Base-by-base conservation (phyloP, 192 early-diverging fungal species). In the Backusella westeae region DNA sequence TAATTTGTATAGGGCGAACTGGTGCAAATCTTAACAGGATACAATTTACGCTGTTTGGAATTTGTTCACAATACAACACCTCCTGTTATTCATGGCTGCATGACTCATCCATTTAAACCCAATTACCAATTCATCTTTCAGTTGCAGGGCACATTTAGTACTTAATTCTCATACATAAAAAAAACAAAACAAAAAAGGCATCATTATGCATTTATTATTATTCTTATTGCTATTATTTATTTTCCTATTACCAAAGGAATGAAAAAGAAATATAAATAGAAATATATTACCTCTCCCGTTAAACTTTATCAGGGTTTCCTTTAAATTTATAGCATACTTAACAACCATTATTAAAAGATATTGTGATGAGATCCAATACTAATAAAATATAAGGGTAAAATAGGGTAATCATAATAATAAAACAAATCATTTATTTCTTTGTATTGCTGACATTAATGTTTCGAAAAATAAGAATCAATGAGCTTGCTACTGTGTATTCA, bases 21-120 rank as follows among this genome's bases (percentile, higher is more conserved):
- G 36, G 78, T 86, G 8, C 88, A 89, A 80, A 77, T 87, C 26
- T 77, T 89, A 49, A 83, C 88, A 15, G 90, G 88, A 4, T 75
- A 79, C 15, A 87, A 89, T 72, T 82, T 94, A 73, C 81, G 88
- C 36, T 85, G 85, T 74, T 80, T 94, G 14, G 83, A 91, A 41
- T 86, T 85, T 67, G 72, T 82, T 34, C 75, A 76, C 12, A 34
- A 68, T 39, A 38, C 76, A n/a, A 69, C 69, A 15, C 35, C 78
- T 26, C 80, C 80, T 38, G 66, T 81, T 15, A 73, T 81, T 59
- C 76, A 81, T 70, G 80, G 80, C 12, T 73, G 73, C 34, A 82
- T 78, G 81, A 21, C 67, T 3, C 74, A 78, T 74, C 75, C 77
- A 23, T 78, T 76, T 67, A 82, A 77, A 70, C 69, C 80, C n/a